Evolutionary conservation across 345 rosid genomes (phyloP), one percentile per base, ranked within the genome.

Genomic region (Aethionema arabicum): DNA sequence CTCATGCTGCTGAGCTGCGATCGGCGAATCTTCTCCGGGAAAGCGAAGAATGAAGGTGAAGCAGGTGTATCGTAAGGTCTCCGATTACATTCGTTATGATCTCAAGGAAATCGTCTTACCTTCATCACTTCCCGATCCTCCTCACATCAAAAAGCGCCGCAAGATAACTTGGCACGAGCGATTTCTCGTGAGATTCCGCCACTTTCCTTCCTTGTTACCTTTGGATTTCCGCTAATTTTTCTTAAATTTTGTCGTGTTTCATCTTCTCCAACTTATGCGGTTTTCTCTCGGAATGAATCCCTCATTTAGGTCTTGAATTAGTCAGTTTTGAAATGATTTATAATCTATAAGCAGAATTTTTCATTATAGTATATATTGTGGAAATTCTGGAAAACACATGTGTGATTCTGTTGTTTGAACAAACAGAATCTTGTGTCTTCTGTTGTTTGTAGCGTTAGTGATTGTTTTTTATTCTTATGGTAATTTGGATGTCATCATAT

Each of bases 61-160:
- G 46, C 80, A 77, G 7, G 83, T 70, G 4, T 78, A 76, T 42
- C 66, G 82, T 50, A 87, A 93, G 59, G 72, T 84, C 50, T 85
- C 69, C 55, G 83, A 87, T 66, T 85, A 93, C 74, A 61, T 87
- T 43, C 85, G 96, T 13, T 77, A 84, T 71, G 95, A 93, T 74
- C 71, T 87, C 61, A 93, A 84, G 71, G 97, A 90, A 76, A 93
- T 90, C 32, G 90, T 92, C 0, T 92, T 92, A 59, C 97, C 97
- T 14, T 89, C 98, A 0, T 89, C 97, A 10, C 74, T 93, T 33
- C 95, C 96, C 8, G 90, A 85, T 76, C 95, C 97, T 71, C 95
- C 97, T 61, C 91, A 84, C 79, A 46, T 87, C 64, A 72, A 75
- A 2, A 85, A 78, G 65, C 90, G 90, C 48, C 83, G 82, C 61